A percentile compares a stretch with the other conserved stretches of the same genome.
These are phyloP conservation scores for Ustilago shanxiensis DNA, from an alignment of 1,284 basidiomycete genomes.

Conservation along the genomic window DNA sequence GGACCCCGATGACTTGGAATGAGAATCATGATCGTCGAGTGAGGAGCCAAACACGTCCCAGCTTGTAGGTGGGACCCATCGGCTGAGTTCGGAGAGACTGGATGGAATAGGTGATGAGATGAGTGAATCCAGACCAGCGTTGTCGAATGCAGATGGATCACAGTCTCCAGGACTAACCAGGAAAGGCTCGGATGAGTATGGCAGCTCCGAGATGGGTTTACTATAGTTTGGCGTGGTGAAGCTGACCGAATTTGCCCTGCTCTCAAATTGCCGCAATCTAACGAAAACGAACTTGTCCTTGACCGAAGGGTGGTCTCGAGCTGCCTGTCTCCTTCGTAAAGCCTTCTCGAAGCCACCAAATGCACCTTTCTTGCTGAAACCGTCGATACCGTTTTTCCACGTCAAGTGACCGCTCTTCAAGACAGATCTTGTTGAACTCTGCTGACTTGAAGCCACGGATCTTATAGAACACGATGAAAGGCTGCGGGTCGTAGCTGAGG, in stretches of 20 bases:
- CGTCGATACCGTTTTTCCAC: conserved; percentile 1
- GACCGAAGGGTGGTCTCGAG: not conserved
- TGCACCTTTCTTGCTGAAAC: not conserved
- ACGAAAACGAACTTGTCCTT: conserved; percentile 12
- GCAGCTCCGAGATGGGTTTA: not conserved
- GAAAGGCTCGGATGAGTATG: not conserved
- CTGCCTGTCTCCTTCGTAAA: conserved; percentile 14
- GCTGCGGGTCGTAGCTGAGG: not conserved
- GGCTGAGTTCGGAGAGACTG: conserved; percentile 12
- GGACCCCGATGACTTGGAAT: conserved; percentile 13
- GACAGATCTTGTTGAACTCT: not conserved
- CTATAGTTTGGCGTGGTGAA: not conserved
- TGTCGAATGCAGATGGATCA: conserved; percentile 35
- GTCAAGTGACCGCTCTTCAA: conserved; percentile 21
- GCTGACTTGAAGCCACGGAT: not conserved
- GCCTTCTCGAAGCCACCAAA: conserved; percentile 24
- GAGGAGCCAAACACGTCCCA: conserved; percentile 17
- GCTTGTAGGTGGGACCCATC: conserved; percentile 24
- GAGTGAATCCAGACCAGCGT: conserved; percentile 3
- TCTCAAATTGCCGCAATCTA: conserved; percentile 6
- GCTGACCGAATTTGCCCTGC: not conserved
- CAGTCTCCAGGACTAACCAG: conserved; percentile 28
- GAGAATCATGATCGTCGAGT: not conserved
- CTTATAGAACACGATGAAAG: not conserved
- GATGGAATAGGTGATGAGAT: conserved; percentile 10